Conservation (phyloP, 1,284 basidiomycete species). For the Sporisorium reilianum region DNA sequence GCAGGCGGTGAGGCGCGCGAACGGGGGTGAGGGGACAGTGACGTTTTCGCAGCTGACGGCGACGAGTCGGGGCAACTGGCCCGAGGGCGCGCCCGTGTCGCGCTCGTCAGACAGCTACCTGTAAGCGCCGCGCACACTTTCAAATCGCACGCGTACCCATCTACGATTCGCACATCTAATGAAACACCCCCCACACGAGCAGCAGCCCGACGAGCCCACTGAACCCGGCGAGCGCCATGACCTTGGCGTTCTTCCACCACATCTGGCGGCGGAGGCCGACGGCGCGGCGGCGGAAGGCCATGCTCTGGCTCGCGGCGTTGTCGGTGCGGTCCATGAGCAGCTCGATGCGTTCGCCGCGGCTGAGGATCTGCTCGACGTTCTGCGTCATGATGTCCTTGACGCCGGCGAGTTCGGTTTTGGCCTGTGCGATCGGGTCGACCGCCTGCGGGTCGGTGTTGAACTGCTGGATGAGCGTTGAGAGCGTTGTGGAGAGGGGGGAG, state of each 20-base stretch:
- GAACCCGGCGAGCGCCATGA: slow-evolving; percentile 78
- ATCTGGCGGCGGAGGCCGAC: slow-evolving; percentile 87
- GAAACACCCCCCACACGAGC: slow-evolving; percentile 36
- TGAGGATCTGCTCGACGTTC: slow-evolving; percentile 79
- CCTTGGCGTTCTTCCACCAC: slow-evolving; percentile 85
- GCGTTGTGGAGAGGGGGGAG: slow-evolving; percentile 24
- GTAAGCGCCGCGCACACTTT: slow-evolving; percentile 10
- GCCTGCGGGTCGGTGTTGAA: slow-evolving; percentile 89
- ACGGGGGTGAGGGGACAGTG: slow-evolving; percentile 1
- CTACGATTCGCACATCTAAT: slow-evolving; percentile 6
- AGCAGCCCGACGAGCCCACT: slow-evolving; percentile 76
- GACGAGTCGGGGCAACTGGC: slow-evolving; percentile 39
- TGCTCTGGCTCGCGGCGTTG: slow-evolving; percentile 91
- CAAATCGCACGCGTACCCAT: no score
- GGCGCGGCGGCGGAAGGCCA: slow-evolving; percentile 93
- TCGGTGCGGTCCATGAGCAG: slow-evolving; percentile 97
- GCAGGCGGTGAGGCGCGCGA: slow-evolving; percentile 19
- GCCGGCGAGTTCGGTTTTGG: slow-evolving; percentile 88
- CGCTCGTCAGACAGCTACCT: slow-evolving; percentile 18
- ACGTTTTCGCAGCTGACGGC: slow-evolving; percentile 27
- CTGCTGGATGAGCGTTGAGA: slow-evolving; percentile 72
- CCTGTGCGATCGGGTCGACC: slow-evolving; percentile 86
- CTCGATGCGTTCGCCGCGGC: slow-evolving; percentile 93
- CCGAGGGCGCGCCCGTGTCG: slow-evolving; percentile 41
- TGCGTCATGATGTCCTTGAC: slow-evolving; percentile 96